Conservation (phyloP, 2,329 filamentous ascomycete species). For the Venturia oleaginea region DNA sequence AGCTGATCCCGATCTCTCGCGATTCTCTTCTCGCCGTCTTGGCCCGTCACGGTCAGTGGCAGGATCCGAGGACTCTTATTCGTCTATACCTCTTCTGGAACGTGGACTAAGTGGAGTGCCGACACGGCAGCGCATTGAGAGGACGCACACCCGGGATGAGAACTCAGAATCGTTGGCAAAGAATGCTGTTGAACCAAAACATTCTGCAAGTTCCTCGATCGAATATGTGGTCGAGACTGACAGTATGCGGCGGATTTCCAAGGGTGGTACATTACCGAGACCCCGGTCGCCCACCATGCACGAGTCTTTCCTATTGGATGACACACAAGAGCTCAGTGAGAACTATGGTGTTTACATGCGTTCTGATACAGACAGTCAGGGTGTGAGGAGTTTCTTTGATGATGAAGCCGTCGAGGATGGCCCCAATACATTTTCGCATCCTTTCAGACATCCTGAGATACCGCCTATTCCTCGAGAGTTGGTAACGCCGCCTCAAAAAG, state of each 20-base stretch:
- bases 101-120: constrained; percentile 37
- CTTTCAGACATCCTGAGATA: constrained; percentile 32
- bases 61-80: constrained; percentile 64
- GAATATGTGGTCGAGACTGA: constrained; percentile 43
- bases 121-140: background rate
- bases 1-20: constrained; percentile 1
- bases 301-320: constrained; percentile 42
- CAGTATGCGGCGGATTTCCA: constrained; percentile 40
- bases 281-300: constrained; percentile 18
- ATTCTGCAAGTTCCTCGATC: constrained; percentile 38
- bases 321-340: constrained; percentile 48
- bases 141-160: background rate
- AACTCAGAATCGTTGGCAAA: background rate
- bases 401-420: constrained; percentile 34
- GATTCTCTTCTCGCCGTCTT: background rate
- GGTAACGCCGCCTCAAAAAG: constrained; percentile 17
- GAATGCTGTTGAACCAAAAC: background rate
- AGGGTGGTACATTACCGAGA: constrained; percentile 32
- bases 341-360: constrained; percentile 37
- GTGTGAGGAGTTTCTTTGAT: constrained; percentile 41
- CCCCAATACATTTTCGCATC: constrained; percentile 22
- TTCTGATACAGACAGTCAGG: constrained; percentile 40
- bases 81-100: constrained; percentile 67
- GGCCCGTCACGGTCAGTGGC: constrained; percentile 30
- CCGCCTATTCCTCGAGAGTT: constrained; percentile 27